Evolutionary conservation across 2,329 filamentous ascomycete species (phyloP).

Genomic region (Claviceps pazoutovae): DNA sequence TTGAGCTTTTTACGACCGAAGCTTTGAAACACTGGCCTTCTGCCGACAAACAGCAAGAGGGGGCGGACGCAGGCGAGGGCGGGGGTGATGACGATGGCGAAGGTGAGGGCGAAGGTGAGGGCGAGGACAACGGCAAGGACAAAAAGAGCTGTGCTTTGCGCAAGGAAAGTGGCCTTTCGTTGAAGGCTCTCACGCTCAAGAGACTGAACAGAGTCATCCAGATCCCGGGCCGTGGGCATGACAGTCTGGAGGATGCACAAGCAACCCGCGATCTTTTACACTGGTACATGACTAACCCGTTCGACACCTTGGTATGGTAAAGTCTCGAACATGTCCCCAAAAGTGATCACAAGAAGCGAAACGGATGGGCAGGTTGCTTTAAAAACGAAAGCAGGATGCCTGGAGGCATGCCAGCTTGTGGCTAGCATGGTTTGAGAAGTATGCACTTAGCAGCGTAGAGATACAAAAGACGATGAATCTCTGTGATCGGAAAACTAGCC

Average conservation of each 20-base stretch:
- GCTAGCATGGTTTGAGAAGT: not conserved
- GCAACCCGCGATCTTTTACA: slow-evolving; percentile 27
- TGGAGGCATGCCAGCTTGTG: not conserved
- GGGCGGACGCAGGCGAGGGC: not conserved
- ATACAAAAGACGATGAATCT: too few relatives aligned
- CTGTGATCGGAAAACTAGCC: too few relatives aligned
- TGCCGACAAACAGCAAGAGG: slow-evolving; percentile 4
- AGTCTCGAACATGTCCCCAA: not conserved
- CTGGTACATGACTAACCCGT: slow-evolving; percentile 18
- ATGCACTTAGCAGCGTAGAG: not conserved
- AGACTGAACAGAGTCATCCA: slow-evolving; percentile 28
- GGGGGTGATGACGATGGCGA: not conserved
- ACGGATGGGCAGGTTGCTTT: not conserved
- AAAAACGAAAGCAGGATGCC: not conserved
- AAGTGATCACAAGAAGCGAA: not conserved
- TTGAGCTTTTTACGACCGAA: not conserved
- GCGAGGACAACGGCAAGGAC: not conserved
- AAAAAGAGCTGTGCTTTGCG: not conserved
- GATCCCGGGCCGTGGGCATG: slow-evolving; percentile 20
- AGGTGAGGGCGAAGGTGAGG: slow-evolving; percentile 1
- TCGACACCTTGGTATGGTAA: not conserved
- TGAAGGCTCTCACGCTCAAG: slow-evolving; percentile 25
- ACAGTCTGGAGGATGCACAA: slow-evolving; percentile 31
- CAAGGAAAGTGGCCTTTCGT: slow-evolving; percentile 15
- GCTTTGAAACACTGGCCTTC: not conserved